Evolutionary conservation across 2,329 filamentous ascomycete species (phyloP), one percentile per base, ranked within the genome.

Genomic region (Trichoderma afroharzianum): DNA sequence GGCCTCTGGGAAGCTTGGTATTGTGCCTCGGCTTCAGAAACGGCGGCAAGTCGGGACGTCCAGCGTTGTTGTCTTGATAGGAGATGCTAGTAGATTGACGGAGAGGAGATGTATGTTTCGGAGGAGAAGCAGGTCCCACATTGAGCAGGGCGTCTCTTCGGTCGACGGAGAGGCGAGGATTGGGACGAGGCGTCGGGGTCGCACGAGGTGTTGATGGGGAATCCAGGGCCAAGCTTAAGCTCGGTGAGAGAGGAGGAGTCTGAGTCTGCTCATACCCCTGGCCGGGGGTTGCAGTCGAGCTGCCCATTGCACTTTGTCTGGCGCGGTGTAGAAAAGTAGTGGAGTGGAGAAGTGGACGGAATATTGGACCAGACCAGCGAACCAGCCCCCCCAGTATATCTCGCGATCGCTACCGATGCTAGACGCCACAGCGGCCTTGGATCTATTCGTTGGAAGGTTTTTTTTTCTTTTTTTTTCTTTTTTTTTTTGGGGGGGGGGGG

Each of bases 51-150:
- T 69, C 57, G 24, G 66, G 36, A 58, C 55, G 66, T 50, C 55
- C 55, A 47, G 64, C 62, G 53, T 66, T 69, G 53, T 66, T 69
- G 68, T 78, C 75, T 63, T 72, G 74, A 61, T 76, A 74, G 59
- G 75, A 78, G 59, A 78, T 72, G 8, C 77, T 78, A 57, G 79
- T 74, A 50, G 78, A 79, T 62, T 80, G 75, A 50, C 79, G 77
- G 70, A 80, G 74, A 63, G 79, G 78, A 47, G 79, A 80, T 14
- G 76, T 77, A 30, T 76, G 75, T 72, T 75, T 79, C 36, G 73
- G 68, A 72, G 78, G 55, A 74, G 79, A 74, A 39, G 74, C 76
- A 33, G 76, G 71, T 63, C 78, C 78, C 75, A 75, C 75, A 76
- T 74, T 71, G 72, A 74, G 74, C 71, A 71, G 67, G 39, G 74